phyloP scores from a whole-genome alignment of 73 alveolate species.

The Halteria grandinella region DNA sequence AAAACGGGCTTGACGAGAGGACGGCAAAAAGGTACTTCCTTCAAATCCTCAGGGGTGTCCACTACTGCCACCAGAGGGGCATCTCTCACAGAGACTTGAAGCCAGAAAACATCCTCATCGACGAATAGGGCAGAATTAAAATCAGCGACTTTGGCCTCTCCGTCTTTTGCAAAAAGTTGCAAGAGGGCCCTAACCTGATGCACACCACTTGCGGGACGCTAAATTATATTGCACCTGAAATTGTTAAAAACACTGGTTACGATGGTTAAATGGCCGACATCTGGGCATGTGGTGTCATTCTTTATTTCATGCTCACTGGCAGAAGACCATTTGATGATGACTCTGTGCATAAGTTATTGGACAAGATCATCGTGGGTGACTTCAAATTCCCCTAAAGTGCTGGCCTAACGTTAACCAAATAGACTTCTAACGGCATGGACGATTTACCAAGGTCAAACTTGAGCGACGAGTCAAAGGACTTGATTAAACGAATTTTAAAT shows the following conservation, averaged over 20 bases:
- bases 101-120: constrained; percentile 67
- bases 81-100: constrained; percentile 70
- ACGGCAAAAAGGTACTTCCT: constrained; percentile 49
- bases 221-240: constrained; percentile 83
- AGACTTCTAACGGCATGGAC: too few relatives aligned
- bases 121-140: constrained; percentile 74
- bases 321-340: constrained; percentile 63
- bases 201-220: constrained; percentile 77
- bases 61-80: constrained; percentile 73
- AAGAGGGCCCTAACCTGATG: constrained; percentile 63
- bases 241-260: constrained; percentile 79
- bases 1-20: constrained; percentile 52
- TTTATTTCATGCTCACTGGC: constrained; percentile 56
- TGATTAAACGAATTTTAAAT: constrained; percentile 80
- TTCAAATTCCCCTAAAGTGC: constrained; percentile 42
- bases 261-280: constrained; percentile 75
- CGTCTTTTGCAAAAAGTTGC: constrained; percentile 29
- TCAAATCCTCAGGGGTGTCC: constrained; percentile 66
- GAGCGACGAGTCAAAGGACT: constrained; percentile 70
- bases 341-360: constrained; percentile 54
- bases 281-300: constrained; percentile 78
- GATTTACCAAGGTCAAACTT: too few relatives aligned
- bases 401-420: too few relatives aligned
- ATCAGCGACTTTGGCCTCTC: constrained; percentile 79
- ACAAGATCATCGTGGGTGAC: constrained; percentile 56